Base-by-base conservation (phyloP, 2,329 filamentous ascomycete genomes). In the Venturia aucupariae region DNA sequence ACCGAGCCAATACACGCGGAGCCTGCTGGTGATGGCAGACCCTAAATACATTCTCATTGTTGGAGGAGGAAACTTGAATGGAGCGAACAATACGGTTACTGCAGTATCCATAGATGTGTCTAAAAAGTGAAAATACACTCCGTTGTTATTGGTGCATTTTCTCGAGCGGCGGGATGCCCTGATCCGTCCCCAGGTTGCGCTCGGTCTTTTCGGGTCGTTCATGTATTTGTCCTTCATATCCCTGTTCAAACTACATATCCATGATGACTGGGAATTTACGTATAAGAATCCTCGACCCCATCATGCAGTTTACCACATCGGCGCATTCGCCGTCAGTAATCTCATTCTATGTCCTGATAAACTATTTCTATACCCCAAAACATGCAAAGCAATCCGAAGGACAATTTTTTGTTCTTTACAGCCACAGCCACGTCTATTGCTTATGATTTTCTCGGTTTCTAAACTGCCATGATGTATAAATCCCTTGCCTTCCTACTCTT, bases 1-100 rank as follows among this genome's bases (percentile, higher is more conserved):
- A 66, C 69, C 68, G 5, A 70, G 68, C n/a, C 74, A 74, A 60
- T 83, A 83, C 69, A 79, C 80, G 1, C 71, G 81, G 24, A 75
- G 76, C 67, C 68, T 83, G 67, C 71, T 77, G 64, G 76, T 82
- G 4, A 67, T 82, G 67, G 71, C 75, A 24, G 74, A 79, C 63
- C 68, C 70, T 27, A 72, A 67, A 4, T 72, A 75, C 67, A 67
- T 80, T 65, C 64, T 79, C 65, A 76, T 79, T 51, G 74, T 76
- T 68, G 77, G 77, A 22, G 78, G 71, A 44, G 78, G 78, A 41
- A 67, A 68, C 7, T 59, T 72, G 59, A 67, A 66, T 24, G 72
- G 72, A 1, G 65, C 65, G 66, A 64, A 70, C n/a, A 75, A 74
- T 65, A 69, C 64, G 41, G 68, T 73, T 17, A 66, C 65, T 22